Base-by-base conservation (phyloP, 2,329 filamentous ascomycete genomes). In the Mollisiaceae sp. region DNA sequence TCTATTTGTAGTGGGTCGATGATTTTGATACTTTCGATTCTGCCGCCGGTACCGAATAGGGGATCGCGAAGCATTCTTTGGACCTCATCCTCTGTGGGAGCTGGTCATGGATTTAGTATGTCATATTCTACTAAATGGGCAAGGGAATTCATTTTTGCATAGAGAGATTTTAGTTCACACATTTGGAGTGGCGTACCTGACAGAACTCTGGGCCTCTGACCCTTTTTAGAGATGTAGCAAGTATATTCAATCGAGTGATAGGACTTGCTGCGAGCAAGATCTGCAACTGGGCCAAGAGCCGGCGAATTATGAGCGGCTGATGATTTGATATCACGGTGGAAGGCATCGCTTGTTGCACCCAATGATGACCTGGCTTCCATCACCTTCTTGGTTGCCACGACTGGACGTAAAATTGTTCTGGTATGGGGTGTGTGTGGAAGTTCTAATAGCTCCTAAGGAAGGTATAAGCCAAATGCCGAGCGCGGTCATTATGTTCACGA, bases 371-470 rank as follows among this genome's bases (percentile, higher is more conserved):
- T 54, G 22, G 11, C 15, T 18, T n/a, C 20, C 11, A n/a, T 20
- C 4, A 22, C 24, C n/a, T 35, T 54, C 24, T 27, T 14, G 9
- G 50, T 32, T 18, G 27, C n/a, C 14, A 50, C 14, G 8, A 50
- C 50, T 6, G 27, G 27, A 4, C 79, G 75, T 36, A 79, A 79
- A 52, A 82, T 79, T 5, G 81, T 82, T 8, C 77, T 81, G 70
- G 82, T 79, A 69, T 82, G 81, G 14, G 81, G 81, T n/a, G 81
- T 76, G 63, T 82, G 81, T 52, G 81, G 81, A 45, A 82, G 78
- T 62, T 81, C 78, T 35, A 82, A 75, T 56, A 82, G 78, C 14
- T 67, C 64, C 66, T 70, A 32, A 4, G 14, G 14, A 27, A 35
- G 11, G 8, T 54, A 12, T 54, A 14, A 54, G 50, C 50, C n/a